Base-by-base conservation (phyloP, 495 filamentous ascomycete genomes). In the Aspergillus taichungensis region DNA sequence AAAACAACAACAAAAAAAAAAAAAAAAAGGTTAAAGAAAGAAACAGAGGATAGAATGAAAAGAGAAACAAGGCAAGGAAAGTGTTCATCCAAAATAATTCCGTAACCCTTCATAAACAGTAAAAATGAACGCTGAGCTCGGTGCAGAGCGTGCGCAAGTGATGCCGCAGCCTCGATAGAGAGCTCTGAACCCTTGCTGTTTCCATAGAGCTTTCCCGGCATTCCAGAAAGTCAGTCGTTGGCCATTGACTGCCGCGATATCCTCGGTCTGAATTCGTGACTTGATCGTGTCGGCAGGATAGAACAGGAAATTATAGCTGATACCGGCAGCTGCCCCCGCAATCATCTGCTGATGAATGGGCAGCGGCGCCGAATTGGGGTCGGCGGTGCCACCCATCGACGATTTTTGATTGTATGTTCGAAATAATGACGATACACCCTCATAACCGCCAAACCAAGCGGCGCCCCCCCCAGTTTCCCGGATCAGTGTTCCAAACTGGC, bases 271-370 rank as follows among this genome's bases (percentile, higher is more conserved):
- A 82, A 99, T 94, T 6, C 91, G 78, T 8, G 83, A 89, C 62
- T 98, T 98, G 68, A 98, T 83, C 1, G 92, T 96, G 59, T 98
- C 92, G 34, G 94, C 92, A 0, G 92, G 92, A 63, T 90, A 98
- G 71, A 95, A 95, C 27, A 95, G 60, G 55, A 97, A 95, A 55
- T 97, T 98, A 60, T 97, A 98, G 43, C 77, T 80, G 69, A 97
- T 85, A 36, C 92, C 92, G 13, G 91, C 89, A 10, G 80, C 73
- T n/a, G 89, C 89, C n/a, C 89, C 89, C 10, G 88, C 86, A 8
- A 87, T 63, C 54, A 92, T 81, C 62, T 92, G 86, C 56, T 94
- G 87, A 63, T 79, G 79, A n/a, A 94, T 52, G 6, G 66, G 53
- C 6, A 71, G 52, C 1, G 49, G 29, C 9, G 56, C 45, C 3